Conservation (phyloP, 805 yeast genomes). For the Crinitomyces ghanaensis region DNA sequence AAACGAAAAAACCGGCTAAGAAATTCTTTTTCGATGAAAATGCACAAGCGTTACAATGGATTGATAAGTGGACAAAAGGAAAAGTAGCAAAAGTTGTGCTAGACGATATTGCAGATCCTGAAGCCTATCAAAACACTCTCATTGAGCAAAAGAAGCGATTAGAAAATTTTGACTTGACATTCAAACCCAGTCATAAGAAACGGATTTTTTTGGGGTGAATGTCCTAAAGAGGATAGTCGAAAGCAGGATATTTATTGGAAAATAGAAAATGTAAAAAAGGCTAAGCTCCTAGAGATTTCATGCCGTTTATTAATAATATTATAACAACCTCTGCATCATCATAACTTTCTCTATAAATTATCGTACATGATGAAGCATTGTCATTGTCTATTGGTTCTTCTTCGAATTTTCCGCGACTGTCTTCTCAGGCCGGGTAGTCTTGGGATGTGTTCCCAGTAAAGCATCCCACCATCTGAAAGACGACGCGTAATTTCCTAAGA, state of each 20-base stretch:
- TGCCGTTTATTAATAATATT: not conserved
- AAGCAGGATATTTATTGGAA: too few species aligned
- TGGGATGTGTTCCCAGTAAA: constrained; percentile 53
- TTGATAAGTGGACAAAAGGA: constrained; percentile 51
- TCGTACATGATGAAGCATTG: too few species aligned
- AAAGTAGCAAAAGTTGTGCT: constrained; percentile 20
- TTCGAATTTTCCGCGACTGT: too few species aligned
- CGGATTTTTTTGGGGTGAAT: too few species aligned
- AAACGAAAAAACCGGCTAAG: not conserved
- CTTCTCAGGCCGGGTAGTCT: constrained; percentile 37
- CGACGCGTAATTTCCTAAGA: constrained; percentile 90
- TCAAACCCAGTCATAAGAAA: constrained; percentile 5
- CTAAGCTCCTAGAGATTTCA: too few species aligned
- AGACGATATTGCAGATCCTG: constrained; percentile 9
- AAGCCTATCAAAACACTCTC: constrained; percentile 11
- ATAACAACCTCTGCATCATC: not conserved
- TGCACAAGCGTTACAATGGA: constrained; percentile 55
- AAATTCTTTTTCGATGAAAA: constrained; percentile 23
- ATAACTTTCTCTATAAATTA: too few species aligned
- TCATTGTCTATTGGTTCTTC: not conserved
- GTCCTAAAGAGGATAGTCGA: too few species aligned
- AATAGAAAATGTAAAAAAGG: too few species aligned
- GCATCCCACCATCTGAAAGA: constrained; percentile 96
- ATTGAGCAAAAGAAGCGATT: constrained; percentile 10
- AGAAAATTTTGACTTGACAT: constrained; percentile 8